Evolutionary conservation across 768 basidiomycete genomes (phyloP), one percentile per base, ranked within the genome.

Genomic region (Tylopilus subfusipes): DNA sequence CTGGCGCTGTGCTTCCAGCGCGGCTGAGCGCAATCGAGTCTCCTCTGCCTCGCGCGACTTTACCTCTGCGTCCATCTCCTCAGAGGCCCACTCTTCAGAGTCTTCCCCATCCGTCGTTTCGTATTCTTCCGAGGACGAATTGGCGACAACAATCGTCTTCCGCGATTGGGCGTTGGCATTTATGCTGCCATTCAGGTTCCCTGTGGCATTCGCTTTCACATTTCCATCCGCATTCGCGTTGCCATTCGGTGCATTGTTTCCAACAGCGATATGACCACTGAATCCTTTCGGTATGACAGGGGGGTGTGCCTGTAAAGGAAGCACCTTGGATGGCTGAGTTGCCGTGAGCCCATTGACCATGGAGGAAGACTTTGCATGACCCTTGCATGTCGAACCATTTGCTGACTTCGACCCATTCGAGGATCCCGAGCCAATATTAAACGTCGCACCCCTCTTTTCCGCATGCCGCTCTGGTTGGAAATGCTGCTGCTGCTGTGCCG

Each of bases 81-180:
- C 85, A 8, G 81, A 84, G 39, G 79, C 80, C 85, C 85, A 88
- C 42, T 75, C 82, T 39, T 79, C 80, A 44, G 79, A 81, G 54
- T 78, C 78, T 16, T 82, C 80, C 13, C 72, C 76, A 36, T 85
- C 84, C 29, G 79, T 81, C 3, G 82, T 79, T 59, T 78, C 78
- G 51, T 68, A 80, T 25, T 82, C 79, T 43, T 70, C 69, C 2
- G 78, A 79, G 3, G 78, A 79, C 6, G 67, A 71, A 38, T 64
- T 79, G 0, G 74, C 72, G 16, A 84, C 64, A 43, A 84, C 77
- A 39, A 84, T 78, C 8, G 69, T 74, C 55, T 72, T 72, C 2
- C 74, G 68, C 13, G 61, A 61, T n/a, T 67, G 71, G 57, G 69
- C 27, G 68, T 61, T 68, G 44, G 29, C 19, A 42, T 50, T 67